These are phyloP conservation scores for Yamadazyma pseudoaaseri DNA, from an alignment of 1,139 yeast genomes.

Conservation along the genomic window DNA sequence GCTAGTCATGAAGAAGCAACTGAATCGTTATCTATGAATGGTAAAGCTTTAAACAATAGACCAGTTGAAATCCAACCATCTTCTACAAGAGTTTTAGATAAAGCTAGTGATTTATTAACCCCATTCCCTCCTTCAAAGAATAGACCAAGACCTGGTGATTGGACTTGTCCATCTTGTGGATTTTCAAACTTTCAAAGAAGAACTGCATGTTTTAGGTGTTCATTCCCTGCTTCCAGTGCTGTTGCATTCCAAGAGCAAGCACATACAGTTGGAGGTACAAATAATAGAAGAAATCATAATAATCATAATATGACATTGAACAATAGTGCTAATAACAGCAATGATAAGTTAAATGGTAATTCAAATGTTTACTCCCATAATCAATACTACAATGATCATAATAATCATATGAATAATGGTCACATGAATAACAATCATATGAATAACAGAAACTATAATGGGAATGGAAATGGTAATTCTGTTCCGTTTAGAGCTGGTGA, in stretches of 20 bases:
- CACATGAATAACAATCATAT: constrained; percentile 12
- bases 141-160: constrained; percentile 94
- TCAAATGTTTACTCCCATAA: constrained; percentile 14
- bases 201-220: constrained; percentile 91
- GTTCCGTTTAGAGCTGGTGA: constrained; percentile 97
- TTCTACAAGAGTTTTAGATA: constrained; percentile 70
- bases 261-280: constrained; percentile 15
- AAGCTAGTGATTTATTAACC: constrained; percentile 75
- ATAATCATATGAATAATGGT: constrained; percentile 10
- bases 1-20: constrained; percentile 83
- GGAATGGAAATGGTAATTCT: constrained; percentile 11
- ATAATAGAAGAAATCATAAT: constrained; percentile 3
- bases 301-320: not conserved
- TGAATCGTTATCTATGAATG: constrained; percentile 75
- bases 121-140: constrained; percentile 89
- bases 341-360: constrained; percentile 8
- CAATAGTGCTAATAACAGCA: constrained; percentile 4
- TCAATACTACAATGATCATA: constrained; percentile 13
- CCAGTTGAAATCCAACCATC: constrained; percentile 87
- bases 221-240: constrained; percentile 80
- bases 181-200: constrained; percentile 93
- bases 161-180: constrained; percentile 97
- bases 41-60: constrained; percentile 70
- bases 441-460: constrained; percentile 16
- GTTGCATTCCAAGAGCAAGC: constrained; percentile 57